Base-by-base conservation (phyloP, 176 grass and related monocot genomes). In the maize (Zea mays) region DNA sequence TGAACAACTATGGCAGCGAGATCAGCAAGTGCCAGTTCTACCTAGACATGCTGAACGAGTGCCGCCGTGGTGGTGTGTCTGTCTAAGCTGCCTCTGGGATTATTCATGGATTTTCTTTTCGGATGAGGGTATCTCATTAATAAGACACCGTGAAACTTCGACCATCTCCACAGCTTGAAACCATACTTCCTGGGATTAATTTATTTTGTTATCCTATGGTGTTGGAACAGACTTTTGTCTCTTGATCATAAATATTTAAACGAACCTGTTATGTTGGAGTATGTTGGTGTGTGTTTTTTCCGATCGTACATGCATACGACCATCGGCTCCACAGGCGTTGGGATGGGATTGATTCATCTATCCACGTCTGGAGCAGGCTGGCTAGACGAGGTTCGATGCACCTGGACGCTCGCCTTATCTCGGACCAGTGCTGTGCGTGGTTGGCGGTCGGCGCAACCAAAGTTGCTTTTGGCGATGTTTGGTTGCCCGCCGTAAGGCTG, bases 21-120 rank as follows among this genome's bases (percentile, higher is more conserved):
- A 89, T 93, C 77, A 89, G 93, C 85, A 97, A 77, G 79, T 97
- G 93, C 72, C 93, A 97, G 85, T 97, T 93, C 75, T 93, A 97
- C 66, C 87, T 93, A 10, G 93, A 97, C 73, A 97, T 90, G 88
- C 73, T 97, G 58, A 97, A 88, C 17, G 93, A 97, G 50, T 97
- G 93, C 87, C 90, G 93, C 72, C 54, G 80, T 4, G 82, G 85
- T 62, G 88, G 87, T 79, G 38, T 39, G 4, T 57, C 78, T 74
- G 76, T 66, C 27, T 81, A 79, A 42, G 78, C 66, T 52, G 69
- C 46, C 9, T 2, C 61, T 40, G 17, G 16, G 15, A 10, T 10
- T 36, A 17, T 67, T 66, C 27, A 41, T 80, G 42, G 8, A 58
- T 3, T 37, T 11, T 76, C 52, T 42, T 55, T 60, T 75, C 41